Percentiles rank a stretch among this genome's conserved stretches.
These are phyloP conservation scores for Hyaloscypha bicolor DNA, from an alignment of 495 filamentous ascomycete genomes.

Conservation along the genomic window DNA sequence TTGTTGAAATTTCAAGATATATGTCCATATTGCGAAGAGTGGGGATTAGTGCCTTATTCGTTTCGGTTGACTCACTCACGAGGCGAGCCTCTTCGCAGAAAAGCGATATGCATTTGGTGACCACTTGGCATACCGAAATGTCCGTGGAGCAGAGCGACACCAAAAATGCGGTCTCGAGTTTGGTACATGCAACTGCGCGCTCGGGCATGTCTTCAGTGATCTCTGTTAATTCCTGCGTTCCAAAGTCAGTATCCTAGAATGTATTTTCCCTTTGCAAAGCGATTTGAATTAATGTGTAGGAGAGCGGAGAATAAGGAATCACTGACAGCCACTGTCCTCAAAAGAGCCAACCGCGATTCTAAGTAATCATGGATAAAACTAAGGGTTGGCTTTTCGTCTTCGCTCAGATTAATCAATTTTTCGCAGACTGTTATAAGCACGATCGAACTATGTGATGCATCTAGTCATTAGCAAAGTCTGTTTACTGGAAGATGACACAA, in stretches of 20 bases:
- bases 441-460: constrained; percentile 41
- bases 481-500: constrained; percentile 24
- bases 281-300: neutral
- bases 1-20: constrained; percentile 62
- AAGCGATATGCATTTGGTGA: constrained; percentile 63
- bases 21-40: constrained; percentile 61
- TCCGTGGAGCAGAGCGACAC: constrained; percentile 64
- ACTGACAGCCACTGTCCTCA: constrained; percentile 49
- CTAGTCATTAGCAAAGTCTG: neutral
- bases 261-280: too few species aligned
- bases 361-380: constrained; percentile 54
- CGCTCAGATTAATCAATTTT: constrained; percentile 43
- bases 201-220: constrained; percentile 52
- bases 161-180: constrained; percentile 60
- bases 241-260: neutral
- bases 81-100: constrained; percentile 61
- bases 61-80: constrained; percentile 50
- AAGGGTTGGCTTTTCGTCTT: constrained; percentile 40
- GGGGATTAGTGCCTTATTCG: constrained; percentile 49
- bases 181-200: constrained; percentile 44
- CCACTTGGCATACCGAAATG: constrained; percentile 61
- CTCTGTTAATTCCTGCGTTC: constrained; percentile 46
- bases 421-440: constrained; percentile 54
- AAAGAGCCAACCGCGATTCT: constrained; percentile 48
- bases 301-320: neutral